These are phyloP conservation scores for Pseudodiploospora longispora DNA, from an alignment of 2,329 filamentous ascomycete genomes.

Conservation along the genomic window DNA sequence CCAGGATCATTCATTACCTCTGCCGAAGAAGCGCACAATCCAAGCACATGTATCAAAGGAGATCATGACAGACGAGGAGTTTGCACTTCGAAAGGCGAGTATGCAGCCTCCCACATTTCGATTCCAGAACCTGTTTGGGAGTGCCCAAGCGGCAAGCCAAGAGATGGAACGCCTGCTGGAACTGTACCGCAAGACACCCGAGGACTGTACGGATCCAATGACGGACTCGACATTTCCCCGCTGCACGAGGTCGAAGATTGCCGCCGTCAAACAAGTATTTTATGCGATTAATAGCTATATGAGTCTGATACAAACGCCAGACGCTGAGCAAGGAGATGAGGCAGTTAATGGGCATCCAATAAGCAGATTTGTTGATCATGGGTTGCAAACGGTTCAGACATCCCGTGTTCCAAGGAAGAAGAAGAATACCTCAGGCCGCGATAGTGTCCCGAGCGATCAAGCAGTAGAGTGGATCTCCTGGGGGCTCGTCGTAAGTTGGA, in stretches of 20 bases:
- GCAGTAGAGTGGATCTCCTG: constrained; percentile 16
- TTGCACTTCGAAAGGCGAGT: constrained; percentile 6
- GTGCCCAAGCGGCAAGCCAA: constrained; percentile 2
- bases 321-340: constrained; percentile 7
- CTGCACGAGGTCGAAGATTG: constrained; percentile 5
- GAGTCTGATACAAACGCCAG: constrained; percentile 15
- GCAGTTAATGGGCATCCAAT: background rate
- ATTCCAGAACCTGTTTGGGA: constrained; percentile 7
- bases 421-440: constrained; percentile 12
- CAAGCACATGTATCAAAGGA: constrained; percentile 7
- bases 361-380: background rate
- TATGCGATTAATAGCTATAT: constrained; percentile 18
- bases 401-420: too few relatives aligned
- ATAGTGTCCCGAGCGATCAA: constrained; percentile 11
- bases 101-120: constrained; percentile 3
- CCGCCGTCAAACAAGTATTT: constrained; percentile 12
- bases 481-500: constrained; percentile 15
- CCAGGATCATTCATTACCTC: too few relatives aligned
- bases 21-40: constrained; percentile 6
- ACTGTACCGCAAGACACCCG: constrained; percentile 11
- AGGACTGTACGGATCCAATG: constrained; percentile 10
- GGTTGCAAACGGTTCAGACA: constrained; percentile 10
- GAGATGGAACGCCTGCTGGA: constrained; percentile 4
- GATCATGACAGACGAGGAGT: constrained; percentile 8
- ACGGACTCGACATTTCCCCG: constrained; percentile 11